These are phyloP conservation scores for Solanum phureja DNA, from an alignment of 257 asterid species.

Conservation along the genomic window DNA sequence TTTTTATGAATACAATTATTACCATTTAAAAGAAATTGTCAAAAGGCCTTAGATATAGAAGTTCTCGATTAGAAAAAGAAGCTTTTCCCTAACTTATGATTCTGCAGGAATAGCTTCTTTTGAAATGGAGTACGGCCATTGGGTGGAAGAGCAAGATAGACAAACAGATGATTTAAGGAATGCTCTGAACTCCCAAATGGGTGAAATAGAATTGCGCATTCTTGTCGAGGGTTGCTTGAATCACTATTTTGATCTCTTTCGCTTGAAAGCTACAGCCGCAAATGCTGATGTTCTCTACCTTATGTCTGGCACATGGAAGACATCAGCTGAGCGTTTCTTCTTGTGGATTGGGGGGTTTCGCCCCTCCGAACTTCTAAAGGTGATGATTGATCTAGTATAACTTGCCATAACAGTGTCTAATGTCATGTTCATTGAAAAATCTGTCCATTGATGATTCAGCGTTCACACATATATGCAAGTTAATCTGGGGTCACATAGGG, in stretches of 20 bases:
- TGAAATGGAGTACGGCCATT: constrained; percentile 64
- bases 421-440: background rate
- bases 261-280: constrained; percentile 75
- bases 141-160: constrained; percentile 76
- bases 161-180: constrained; percentile 43
- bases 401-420: background rate
- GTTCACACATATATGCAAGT: background rate
- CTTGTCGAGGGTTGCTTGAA: constrained; percentile 48
- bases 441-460: background rate
- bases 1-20: background rate
- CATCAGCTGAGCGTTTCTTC: constrained; percentile 83
- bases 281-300: constrained; percentile 69
- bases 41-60: background rate
- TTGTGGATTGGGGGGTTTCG: constrained; percentile 93
- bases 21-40: background rate
- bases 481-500: background rate
- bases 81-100: background rate
- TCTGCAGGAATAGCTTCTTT: constrained; percentile 51
- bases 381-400: constrained; percentile 4
- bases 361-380: constrained; percentile 86
- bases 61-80: background rate
- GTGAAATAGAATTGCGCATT: constrained; percentile 43
- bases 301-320: constrained; percentile 81
- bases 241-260: constrained; percentile 67
- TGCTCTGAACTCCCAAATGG: constrained; percentile 45